Evolutionary conservation across 192 early-diverging fungal genomes (phyloP), one percentile per base, ranked within the genome.

Genomic region (Rhizophagus clarus): DNA sequence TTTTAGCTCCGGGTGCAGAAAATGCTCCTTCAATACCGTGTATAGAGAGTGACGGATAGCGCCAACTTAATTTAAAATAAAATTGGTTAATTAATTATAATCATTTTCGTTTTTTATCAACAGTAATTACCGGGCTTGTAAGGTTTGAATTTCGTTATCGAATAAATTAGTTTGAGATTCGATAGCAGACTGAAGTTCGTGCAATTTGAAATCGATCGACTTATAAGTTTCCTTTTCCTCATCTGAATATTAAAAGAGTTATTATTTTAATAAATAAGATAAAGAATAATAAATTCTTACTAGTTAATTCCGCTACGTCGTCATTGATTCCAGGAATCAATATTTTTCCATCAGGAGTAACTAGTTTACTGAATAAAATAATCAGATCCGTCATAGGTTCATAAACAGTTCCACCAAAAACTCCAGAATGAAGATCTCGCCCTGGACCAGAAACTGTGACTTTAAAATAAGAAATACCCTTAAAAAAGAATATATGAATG

Each of bases 11-110:
- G 9, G 96, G 83, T 37, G 91, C 89, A 82, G 95, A 97, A 87
- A 97, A 98, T 12, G 96, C 97, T 72, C 97, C 97, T 88, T 99
- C 97, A 79, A 99, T 93, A 76, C 97, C 97, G 87, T 99, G 97
- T 49, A 99, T 89, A 20, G 96, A 97, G 61, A 98, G 92, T 45
- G 97, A 96, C n/a, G 97, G 98, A 89, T 90, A 96, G 64, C 98
- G 89, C 98, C 98, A 99, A 77, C 93, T 76, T 37, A 29, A 45
- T 42, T 3, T 70, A 22, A 17, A 1, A 45, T 29, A 17, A 73
- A 29, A 28, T 51, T 24, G 6, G 24, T 47, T 49, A 17, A 56
- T 51, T 74, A 49, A 51, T 56, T 20, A 56, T 22, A 15, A 51
- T 45, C 11, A 45, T 12, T 12, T 47, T 20, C 20, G 7, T 12